These are phyloP conservation scores for Crotalaria pallida DNA, from an alignment of 306 rosid genomes.

Conservation along the genomic window DNA sequence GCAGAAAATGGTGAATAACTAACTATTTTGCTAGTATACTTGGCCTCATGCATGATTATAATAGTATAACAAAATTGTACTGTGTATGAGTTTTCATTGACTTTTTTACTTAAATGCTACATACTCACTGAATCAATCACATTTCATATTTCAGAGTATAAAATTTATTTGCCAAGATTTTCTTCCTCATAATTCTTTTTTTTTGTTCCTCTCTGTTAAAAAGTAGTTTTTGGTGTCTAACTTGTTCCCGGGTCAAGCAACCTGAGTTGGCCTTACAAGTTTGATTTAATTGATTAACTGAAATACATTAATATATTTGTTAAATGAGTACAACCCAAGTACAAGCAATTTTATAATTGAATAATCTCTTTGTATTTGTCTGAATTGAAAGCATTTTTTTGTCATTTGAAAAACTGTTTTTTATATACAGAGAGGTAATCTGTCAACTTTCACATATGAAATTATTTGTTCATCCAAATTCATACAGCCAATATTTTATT, in stretches of 20 bases:
- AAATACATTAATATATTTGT: neutral
- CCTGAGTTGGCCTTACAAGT: neutral
- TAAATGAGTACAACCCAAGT: neutral
- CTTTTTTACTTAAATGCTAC: neutral
- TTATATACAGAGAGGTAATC: neutral
- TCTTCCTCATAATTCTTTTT: neutral
- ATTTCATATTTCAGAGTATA: neutral
- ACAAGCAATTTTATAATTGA: neutral
- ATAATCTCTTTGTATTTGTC: neutral
- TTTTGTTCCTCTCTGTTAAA: neutral
- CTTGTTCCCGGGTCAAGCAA: neutral
- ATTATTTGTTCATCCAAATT: conserved; percentile 1
- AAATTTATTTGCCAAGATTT: neutral
- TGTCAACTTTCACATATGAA: neutral
- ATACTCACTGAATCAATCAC: neutral
- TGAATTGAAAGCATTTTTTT: neutral
- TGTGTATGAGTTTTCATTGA: no score
- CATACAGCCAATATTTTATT: neutral
- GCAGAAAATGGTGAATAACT: neutral
- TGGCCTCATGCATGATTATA: neutral
- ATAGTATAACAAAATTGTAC: no score
- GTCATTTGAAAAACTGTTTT: neutral
- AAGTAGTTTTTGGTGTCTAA: neutral
- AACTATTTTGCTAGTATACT: neutral
- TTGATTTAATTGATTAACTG: neutral